phyloP scores from a whole-genome alignment of 768 basidiomycete species.

The Suillus plorans region DNA sequence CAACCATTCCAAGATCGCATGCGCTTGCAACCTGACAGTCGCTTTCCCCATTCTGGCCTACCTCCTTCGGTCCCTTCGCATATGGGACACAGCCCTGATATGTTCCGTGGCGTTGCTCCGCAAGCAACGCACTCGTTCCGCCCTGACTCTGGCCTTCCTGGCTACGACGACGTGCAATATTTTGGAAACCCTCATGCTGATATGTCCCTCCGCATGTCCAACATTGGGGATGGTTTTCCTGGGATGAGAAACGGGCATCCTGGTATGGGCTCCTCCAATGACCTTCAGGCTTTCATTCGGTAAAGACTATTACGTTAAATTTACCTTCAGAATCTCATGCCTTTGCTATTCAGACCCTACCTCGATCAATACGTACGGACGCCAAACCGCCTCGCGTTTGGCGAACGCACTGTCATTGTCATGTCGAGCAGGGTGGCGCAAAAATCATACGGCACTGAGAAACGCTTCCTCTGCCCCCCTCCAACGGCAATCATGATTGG shows the following conservation, averaged over 20 bases:
- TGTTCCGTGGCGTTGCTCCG: constrained; percentile 68
- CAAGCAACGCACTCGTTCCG: constrained; percentile 67
- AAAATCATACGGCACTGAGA: constrained; percentile 96
- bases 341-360: constrained; percentile 54
- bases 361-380: constrained; percentile 85
- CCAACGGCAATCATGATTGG: constrained; percentile 94
- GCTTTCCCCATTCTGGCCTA: constrained; percentile 46
- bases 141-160: constrained; percentile 46
- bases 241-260: constrained; percentile 62
- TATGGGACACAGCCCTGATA: constrained; percentile 50
- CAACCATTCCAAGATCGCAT: constrained; percentile 62
- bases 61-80: constrained; percentile 48
- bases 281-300: constrained; percentile 82
- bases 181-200: constrained; percentile 54
- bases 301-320: constrained; percentile 32
- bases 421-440: constrained; percentile 99
- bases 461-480: constrained; percentile 91
- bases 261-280: constrained; percentile 61
- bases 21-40: constrained; percentile 54
- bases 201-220: constrained; percentile 59
- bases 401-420: constrained; percentile 92
- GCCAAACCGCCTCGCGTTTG: constrained; percentile 82
- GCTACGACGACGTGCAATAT: constrained; percentile 64
- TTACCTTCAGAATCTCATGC: constrained; percentile 16
- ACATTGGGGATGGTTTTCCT: constrained; percentile 60